Evolutionary conservation across 2,329 filamentous ascomycete genomes (phyloP).

Genomic region (Ascomycota sp.): DNA sequence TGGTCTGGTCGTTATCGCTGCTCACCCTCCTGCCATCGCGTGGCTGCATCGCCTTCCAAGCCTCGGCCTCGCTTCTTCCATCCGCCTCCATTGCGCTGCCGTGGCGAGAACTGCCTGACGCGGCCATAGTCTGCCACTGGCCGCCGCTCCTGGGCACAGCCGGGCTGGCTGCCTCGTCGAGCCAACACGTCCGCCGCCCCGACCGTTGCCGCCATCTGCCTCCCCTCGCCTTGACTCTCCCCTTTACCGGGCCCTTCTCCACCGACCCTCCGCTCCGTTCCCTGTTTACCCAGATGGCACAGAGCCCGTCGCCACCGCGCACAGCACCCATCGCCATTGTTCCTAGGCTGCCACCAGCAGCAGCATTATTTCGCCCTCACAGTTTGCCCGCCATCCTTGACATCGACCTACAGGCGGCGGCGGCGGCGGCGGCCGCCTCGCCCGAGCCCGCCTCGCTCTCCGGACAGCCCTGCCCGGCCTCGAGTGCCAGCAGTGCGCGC

Average conservation of each 20-base stretch:
- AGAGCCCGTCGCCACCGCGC: slow-evolving; percentile 31
- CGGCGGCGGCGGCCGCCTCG: background rate
- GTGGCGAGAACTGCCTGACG: too few species aligned
- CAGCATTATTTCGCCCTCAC: slow-evolving; percentile 23
- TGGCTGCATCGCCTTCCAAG: too few species aligned
- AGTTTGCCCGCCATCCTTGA: slow-evolving; percentile 24
- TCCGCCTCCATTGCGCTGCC: too few species aligned
- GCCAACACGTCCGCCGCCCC: background rate
- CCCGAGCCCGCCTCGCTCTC: too few species aligned
- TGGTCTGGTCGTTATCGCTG: too few species aligned
- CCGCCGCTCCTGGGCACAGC: background rate
- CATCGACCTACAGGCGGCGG: slow-evolving; percentile 27
- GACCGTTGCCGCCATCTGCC: slow-evolving; percentile 1
- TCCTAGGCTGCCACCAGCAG: slow-evolving; percentile 28
- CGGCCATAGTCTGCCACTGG: background rate
- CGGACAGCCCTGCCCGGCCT: too few species aligned
- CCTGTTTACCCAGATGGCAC: slow-evolving; percentile 20
- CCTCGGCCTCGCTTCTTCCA: too few species aligned
- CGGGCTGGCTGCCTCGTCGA: too few species aligned
- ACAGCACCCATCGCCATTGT: slow-evolving; percentile 48
- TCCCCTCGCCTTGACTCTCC: background rate
- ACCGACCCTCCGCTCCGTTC: background rate
- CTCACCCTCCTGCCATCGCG: too few species aligned
- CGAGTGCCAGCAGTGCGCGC: slow-evolving; percentile 33
- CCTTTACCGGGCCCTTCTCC: too few species aligned